Base-by-base conservation (phyloP, 2,329 filamentous ascomycete genomes). In the Beauveria bassiana region DNA sequence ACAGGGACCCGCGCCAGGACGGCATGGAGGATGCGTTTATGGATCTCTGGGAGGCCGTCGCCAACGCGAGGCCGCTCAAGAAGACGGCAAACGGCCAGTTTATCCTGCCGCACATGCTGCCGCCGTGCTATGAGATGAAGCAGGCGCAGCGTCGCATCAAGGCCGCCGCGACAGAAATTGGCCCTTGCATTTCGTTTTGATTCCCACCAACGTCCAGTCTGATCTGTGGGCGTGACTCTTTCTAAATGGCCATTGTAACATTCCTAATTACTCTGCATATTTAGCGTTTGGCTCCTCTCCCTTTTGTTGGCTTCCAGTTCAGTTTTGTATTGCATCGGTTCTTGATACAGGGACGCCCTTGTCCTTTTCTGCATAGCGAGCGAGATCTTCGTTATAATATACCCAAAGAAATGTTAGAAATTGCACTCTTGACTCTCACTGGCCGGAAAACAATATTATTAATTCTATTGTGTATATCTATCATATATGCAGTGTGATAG, bases 21-120 rank as follows among this genome's bases (percentile, higher is more conserved):
- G 63, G 59, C 31, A 63, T 69, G 61, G 68, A 70, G 61, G 62
- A 65, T 14, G 57, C 65, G 2, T 71, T 72, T 5, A 46, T 71
- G 12, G 57, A 66, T 2, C 43, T 64, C 10, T 72, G 69, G 70
- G 65, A 67, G 66, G 31, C 59, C 2, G 62, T 70, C 2, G 64
- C 66, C 2, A 68, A 68, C 3, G 34, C 51, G 2, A 22, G 69
- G 43, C 67, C 66, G 3, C 16, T 72, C 57, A 62, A 62, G 9
- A 66, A 67, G 55, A 66, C 66, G 38, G 14, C 62, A 8, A 64
- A 64, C 8, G 65, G 66, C 0, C 59, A 62, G 34, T 61, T 66
- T 1, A 62, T 67, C 16, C 58, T 70, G 52, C 65, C 64, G 47
- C 49, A 59, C 18, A 60, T 61, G 59, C 59, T 61, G 51, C 59